phyloP scores from a whole-genome alignment of 768 basidiomycete genomes.

The Postia placenta region DNA sequence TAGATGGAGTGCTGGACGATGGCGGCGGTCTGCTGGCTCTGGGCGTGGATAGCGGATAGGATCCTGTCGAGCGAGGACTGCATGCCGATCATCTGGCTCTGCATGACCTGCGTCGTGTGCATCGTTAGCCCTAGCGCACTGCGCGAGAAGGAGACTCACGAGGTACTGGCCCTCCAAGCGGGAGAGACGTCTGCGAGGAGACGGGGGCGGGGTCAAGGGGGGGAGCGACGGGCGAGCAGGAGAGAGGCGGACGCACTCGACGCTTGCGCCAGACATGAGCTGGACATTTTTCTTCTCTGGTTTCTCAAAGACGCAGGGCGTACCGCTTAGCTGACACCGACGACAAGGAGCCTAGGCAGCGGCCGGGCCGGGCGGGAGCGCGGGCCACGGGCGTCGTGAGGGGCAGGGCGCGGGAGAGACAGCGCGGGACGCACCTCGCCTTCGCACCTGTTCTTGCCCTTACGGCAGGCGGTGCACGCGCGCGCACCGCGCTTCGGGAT shows the following conservation, averaged over 20 bases:
- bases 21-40: slow-evolving; percentile 26
- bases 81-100: slow-evolving; percentile 94
- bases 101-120: slow-evolving; percentile 58
- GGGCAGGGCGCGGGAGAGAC: slow-evolving; percentile 25
- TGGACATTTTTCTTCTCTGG: slow-evolving; percentile 80
- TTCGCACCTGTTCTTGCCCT: slow-evolving; percentile 91
- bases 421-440: slow-evolving; percentile 66
- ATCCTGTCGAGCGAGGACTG: slow-evolving; percentile 86
- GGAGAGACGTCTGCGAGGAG: slow-evolving; percentile 57
- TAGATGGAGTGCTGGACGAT: slow-evolving; percentile 23
- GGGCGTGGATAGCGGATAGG: slow-evolving; percentile 54
- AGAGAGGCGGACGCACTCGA: slow-evolving; percentile 44
- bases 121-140: neutral
- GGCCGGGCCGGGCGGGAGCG: slow-evolving; percentile 74
- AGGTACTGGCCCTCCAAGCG: slow-evolving; percentile 84
- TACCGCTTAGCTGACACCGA: slow-evolving; percentile 80
- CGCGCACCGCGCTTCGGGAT: slow-evolving; percentile 87
- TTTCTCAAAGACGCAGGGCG: slow-evolving; percentile 82
- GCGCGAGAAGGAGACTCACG: slow-evolving; percentile 29
- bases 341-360: slow-evolving; percentile 74
- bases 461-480: slow-evolving; percentile 84
- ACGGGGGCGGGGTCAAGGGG: slow-evolving; percentile 14
- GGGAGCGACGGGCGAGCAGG: slow-evolving; percentile 13
- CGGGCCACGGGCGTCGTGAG: slow-evolving; percentile 55
- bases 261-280: slow-evolving; percentile 50